Evolutionary conservation across 2,329 filamentous ascomycete genomes (phyloP), one percentile per base, ranked within the genome.

Genomic region (Fusarium sp.): DNA sequence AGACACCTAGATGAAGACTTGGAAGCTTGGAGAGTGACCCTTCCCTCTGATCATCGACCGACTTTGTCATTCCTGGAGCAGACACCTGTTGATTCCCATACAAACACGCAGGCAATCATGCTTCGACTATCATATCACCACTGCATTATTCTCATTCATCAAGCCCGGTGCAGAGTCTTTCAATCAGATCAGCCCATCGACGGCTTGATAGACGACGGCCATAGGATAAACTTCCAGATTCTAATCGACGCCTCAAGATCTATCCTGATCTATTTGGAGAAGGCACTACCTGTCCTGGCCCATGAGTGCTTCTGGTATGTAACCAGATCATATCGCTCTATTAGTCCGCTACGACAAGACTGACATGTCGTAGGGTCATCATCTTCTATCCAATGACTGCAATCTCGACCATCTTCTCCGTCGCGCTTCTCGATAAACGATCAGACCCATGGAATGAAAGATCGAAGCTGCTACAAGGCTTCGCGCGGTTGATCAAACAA

Each of bases 351-450:
- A 5, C 7, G 2, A 4, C 4, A 31, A 9, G 2, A 22, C 38
- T 65, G 11, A 66, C n/a, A 9, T 14, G 0, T 3, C 3, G 6
- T 6, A 67, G 62, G 54, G 35, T 68, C 6, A 45, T 67, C 8
- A 65, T 68, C 3, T 68, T 68, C 1, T 68, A 68, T 15, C 65
- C 53, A 6, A 54, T 67, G 45, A 61, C 24, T 9, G 65, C 54
- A 1, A 54, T 67, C 12, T 11, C 30, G 0, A 67, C 65, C 0
- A 36, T 61, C 2, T 68, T 68, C 39, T 68, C 62, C 2, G 31
- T 67, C 6, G 39, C 62, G 3, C 30, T 61, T 0, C 26, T 53
- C 3, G 28, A 67, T 2, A 28, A 1, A 2, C n/a, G 51, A 5
- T 26, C 12, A 10, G 47, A 14, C 7, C 38, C 26, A 1, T 24